Evolutionary conservation across 805 yeast species (phyloP), one percentile per base, ranked within the genome.

Genomic region (Lipomyces oligophaga): DNA sequence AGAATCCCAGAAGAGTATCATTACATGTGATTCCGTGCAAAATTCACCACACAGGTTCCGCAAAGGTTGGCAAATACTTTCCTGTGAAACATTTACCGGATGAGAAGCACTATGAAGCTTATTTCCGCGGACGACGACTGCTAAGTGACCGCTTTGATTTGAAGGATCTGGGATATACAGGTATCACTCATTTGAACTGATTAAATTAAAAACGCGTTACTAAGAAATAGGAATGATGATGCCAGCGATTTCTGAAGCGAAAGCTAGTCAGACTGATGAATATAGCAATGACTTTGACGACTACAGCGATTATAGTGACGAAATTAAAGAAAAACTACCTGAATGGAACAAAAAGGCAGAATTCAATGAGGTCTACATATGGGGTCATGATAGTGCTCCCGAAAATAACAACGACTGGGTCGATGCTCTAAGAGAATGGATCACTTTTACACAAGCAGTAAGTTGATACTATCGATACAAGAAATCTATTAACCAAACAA

Each of bases 321-420:
- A 38, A n/a, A 35, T 27, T 7, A 45, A 46, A 1, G 36, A 42
- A 3, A 21, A 18, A 5, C 45, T 38, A 11, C 42, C 18, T 5
- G 48, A 36, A n/a, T 51, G 55, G 55, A 19, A 16, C 3, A 24
- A 43, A n/a, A 19, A 34, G 1, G 37, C 39, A 5, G 33, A 24
- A 15, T 51, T 52, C 26, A 31, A 41, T 2, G 36, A 28, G 11
- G n/a, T 52, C 4, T 35, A 24, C 22, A 35, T 53, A 5, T 53
- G 55, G 55, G 46, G 25, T 3, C 57, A 53, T 30, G 57, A 53
- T 28, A 16, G 16, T 5, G 41, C 38, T 22, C 56, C 57, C 3
- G 27, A 21, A 4, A 22, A 27, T 13, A 21, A 10, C 19, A 36
- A 46, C 33, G 46, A 48, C 3, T 51, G 38, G 40, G 31, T 52